Evolutionary conservation across 805 yeast genomes (phyloP), one percentile per base, ranked within the genome.

Genomic region (Teunomyces barrocoloradensis): DNA sequence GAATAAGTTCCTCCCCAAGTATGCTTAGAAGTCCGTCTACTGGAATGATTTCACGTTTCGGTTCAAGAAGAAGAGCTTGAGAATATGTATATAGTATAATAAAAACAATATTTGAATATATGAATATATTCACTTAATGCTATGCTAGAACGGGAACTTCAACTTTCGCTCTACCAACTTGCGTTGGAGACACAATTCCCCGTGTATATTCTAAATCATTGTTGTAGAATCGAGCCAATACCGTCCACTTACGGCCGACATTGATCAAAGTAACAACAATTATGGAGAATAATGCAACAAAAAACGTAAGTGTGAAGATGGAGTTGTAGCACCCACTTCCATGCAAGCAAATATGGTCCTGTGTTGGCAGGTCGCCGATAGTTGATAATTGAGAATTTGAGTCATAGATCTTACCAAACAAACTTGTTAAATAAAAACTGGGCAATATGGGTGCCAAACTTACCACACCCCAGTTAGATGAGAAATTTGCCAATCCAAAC

Each of bases 391-490:
- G 48, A 5, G 74, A 61, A 43, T 67, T 58, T 12, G 73, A 63
- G 59, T 87, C 95, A 61, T 82, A 87, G 27, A 77, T 72, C 20
- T 66, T 59, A 9, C 94, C 94, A 64, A 86, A 84, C 35, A 82
- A 61, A 45, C 75, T 71, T 37, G 88, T 85, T 53, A 87, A 74
- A 49, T 77, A 65, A 52, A 79, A 78, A 34, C 85, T 78, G 0
- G 87, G 81, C 0, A 82, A 52, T 12, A 84, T 76, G 1, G 94
- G 91, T 0, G 90, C 80, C 44, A 84, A 58, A 9, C 84, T 81
- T 18, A 85, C 75, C 30, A 82, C 59, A 0, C 95, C 95, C 88
- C 90, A 87, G 57, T 85, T 85, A 53, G 78, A 81, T 6, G 87
- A 78, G 56, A 86, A 85, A 44, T 78, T 73, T 13, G 70, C 70